A percentile compares a stretch with the other conserved stretches of the same genome.
phyloP scores from a whole-genome alignment of 2,329 filamentous ascomycete genomes.

The Botrytis fabae region DNA sequence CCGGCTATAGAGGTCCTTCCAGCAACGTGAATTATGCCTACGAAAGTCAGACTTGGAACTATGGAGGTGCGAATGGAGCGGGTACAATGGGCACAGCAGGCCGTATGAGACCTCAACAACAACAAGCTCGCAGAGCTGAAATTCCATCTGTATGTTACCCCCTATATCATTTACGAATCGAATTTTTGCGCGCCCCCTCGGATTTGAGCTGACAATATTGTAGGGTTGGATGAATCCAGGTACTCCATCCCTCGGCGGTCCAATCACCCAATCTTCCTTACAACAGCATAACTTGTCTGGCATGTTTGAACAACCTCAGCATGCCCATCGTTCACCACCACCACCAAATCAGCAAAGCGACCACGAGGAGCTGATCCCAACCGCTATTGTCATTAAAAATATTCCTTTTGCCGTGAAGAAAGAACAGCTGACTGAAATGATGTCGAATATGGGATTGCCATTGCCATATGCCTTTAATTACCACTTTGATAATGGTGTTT shows the following conservation, averaged over 20 bases:
- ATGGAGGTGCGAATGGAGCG: conserved; percentile 59
- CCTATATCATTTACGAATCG: conserved; percentile 4
- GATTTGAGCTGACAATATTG: not conserved
- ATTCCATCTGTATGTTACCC: conserved; percentile 70
- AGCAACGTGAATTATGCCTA: conserved; percentile 53
- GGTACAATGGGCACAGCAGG: conserved; percentile 64
- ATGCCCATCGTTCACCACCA: conserved; percentile 30
- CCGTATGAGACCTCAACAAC: conserved; percentile 51
- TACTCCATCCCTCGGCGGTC: conserved; percentile 48
- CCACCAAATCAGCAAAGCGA: conserved; percentile 28
- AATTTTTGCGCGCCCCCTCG: conserved; percentile 32
- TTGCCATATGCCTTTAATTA: conserved; percentile 99
- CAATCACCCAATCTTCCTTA: conserved; percentile 15
- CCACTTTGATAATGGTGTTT: conserved; percentile 97
- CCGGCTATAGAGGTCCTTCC: conserved; percentile 34
- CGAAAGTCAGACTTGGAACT: conserved; percentile 80
- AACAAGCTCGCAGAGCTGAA: conserved; percentile 55
- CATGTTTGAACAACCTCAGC: conserved; percentile 30
- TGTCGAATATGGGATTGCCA: conserved; percentile 91
- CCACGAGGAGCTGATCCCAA: conserved; percentile 87
- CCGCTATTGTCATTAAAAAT: conserved; percentile 98
- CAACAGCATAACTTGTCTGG: conserved; percentile 32
- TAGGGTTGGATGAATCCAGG: conserved; percentile 49
- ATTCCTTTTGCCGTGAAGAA: conserved; percentile 98
- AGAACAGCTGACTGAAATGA: conserved; percentile 87